Base-by-base conservation (phyloP, 805 yeast genomes). In the Saccharomycopsis selenospora region DNA sequence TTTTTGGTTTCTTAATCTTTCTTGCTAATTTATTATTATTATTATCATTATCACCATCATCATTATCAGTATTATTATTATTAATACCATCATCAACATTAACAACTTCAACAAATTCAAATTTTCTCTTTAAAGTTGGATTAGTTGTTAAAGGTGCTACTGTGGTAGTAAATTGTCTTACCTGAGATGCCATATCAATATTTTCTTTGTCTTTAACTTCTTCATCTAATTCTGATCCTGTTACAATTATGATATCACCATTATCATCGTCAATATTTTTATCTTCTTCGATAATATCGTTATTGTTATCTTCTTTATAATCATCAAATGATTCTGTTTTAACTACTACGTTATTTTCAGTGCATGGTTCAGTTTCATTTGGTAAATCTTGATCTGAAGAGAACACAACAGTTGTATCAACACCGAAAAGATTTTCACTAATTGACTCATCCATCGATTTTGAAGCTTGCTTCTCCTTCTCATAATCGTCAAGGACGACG, bases 1-100 rank as follows among this genome's bases (percentile, higher is more conserved):
- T 8, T n/a, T 41, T 45, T 33, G 43, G 50, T 13, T 43, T 51
- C 24, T 45, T 53, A 8, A 36, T 29, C 11, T 18, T 17, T 17
- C 29, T 42, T 28, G 27, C 50, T 4, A 28, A 42, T 4, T n/a
- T 41, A 17, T n/a, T 5, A 4, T 23, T 40, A n/a, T n/a, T 28
- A 13, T 28, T 40, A 6, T 29, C 38, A 10, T 23, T 18, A n/a
- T 7, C 20, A 20, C 10, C 52, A 3, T 26, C 46, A 8, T 22
- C 46, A 13, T 22, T 8, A 26, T 14, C 11, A 41, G 29, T 8
- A 20, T 14, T 3, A 7, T n/a, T n/a, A n/a, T 26, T 25, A 26
- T 41, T 25, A 26, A 18, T 25, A 4, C 18, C 18, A 23, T 27
- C 30, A 7, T 20, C n/a, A n/a, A n/a, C n/a, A n/a, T n/a, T n/a